Evolutionary conservation across 1,284 basidiomycete genomes (phyloP).

Genomic region (Inonotus hispidus): DNA sequence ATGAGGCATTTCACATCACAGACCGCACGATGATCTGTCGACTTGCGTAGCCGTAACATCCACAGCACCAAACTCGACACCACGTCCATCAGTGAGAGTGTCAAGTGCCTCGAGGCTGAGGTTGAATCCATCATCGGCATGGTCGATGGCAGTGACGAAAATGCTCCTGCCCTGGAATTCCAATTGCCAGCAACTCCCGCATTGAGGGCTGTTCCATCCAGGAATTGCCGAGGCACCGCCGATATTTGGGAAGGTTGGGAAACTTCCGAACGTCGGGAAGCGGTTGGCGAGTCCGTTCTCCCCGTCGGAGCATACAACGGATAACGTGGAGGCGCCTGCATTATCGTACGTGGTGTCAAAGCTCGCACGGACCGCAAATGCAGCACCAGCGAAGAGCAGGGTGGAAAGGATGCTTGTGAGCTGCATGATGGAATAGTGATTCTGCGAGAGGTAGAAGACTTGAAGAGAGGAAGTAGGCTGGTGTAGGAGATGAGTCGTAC

Average conservation of each 20-base stretch:
- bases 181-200: constrained; percentile 46
- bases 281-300: constrained; percentile 36
- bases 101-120: constrained; percentile 27
- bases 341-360: constrained; percentile 42
- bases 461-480: not conserved
- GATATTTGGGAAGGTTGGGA: constrained; percentile 40
- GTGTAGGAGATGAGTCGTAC: not conserved
- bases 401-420: constrained; percentile 6
- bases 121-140: constrained; percentile 35
- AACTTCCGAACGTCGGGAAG: constrained; percentile 35
- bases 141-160: constrained; percentile 38
- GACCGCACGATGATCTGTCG: not conserved
- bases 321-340: constrained; percentile 27
- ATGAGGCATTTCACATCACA: not conserved
- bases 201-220: constrained; percentile 40
- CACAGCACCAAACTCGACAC: constrained; percentile 18
- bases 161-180: constrained; percentile 35
- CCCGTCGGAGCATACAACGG: constrained; percentile 50
- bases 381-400: constrained; percentile 9
- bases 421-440: constrained; percentile 10
- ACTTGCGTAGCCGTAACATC: constrained; percentile 6
- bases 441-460: not conserved
- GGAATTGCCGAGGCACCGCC: constrained; percentile 37
- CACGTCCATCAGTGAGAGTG: constrained; percentile 19
- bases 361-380: constrained; percentile 33